Evolutionary conservation across 371 early-diverging fungal genomes (phyloP).

Genomic region (Entomophthora muscae): DNA sequence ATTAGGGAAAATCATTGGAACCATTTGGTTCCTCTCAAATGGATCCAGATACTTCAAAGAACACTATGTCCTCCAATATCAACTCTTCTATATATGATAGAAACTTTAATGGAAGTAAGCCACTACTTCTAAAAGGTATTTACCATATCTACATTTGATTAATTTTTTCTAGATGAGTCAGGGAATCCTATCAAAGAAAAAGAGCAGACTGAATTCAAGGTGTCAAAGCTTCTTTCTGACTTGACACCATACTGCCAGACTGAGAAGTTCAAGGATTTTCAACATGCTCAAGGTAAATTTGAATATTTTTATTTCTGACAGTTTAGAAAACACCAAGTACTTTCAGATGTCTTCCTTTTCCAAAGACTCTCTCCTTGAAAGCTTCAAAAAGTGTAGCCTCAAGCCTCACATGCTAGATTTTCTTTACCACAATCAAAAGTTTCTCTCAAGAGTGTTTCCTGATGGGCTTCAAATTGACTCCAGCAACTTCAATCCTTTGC

Average conservation of each 20-base stretch:
- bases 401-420: slow-evolving; percentile 14
- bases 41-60: not conserved
- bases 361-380: slow-evolving; percentile 20
- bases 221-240: slow-evolving; percentile 36
- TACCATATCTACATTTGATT: no score
- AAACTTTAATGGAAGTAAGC: not conserved
- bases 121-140: no score
- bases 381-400: slow-evolving; percentile 14
- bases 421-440: slow-evolving; percentile 24
- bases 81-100: not conserved
- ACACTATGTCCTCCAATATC: not conserved
- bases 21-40: not conserved
- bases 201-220: slow-evolving; percentile 19
- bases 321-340: slow-evolving; percentile 15
- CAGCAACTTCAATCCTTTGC: slow-evolving; percentile 56
- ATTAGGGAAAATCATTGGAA: slow-evolving; percentile 3
- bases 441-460: slow-evolving; percentile 56
- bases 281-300: slow-evolving; percentile 9
- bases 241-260: slow-evolving; percentile 51
- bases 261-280: slow-evolving; percentile 31
- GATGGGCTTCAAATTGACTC: slow-evolving; percentile 45
- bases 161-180: no score
- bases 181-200: slow-evolving; percentile 12
- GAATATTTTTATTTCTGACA: no score
- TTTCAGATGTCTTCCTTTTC: slow-evolving; percentile 48